A percentile compares a stretch with the other conserved stretches of the same genome.
Conservation (phyloP, 78 protist genomes). For the slime mould (Dictyostelium discoideum) region dicty_2.7 NC_007091.3:2164501-2165000, state of each 20-base stretch:
- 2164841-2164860: not conserved
- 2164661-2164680: conserved; percentile 19
- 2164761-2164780: conserved; percentile 25
- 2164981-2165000: not conserved
- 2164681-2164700: conserved; percentile 47
- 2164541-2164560: conserved; percentile 15
- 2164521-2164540: conserved; percentile 21
- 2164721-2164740: conserved; percentile 15
- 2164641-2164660: not conserved
- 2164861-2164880: conserved; percentile 4
- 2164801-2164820: conserved; percentile 62
- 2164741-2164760: not conserved
- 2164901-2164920: not conserved
- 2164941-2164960: not conserved
- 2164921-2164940: not conserved
- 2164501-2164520: conserved; percentile 45
- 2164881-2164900: not conserved
- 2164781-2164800: conserved; percentile 36
- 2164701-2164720: not conserved
- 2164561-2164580: not conserved
- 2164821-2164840: not conserved
- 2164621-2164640: conserved; percentile 5
- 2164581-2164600: conserved; percentile 11
- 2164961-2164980: not conserved
- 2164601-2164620: not conserved